Conservation (phyloP, 2,329 filamentous ascomycete species). For the Colletotrichum sp. region DNA sequence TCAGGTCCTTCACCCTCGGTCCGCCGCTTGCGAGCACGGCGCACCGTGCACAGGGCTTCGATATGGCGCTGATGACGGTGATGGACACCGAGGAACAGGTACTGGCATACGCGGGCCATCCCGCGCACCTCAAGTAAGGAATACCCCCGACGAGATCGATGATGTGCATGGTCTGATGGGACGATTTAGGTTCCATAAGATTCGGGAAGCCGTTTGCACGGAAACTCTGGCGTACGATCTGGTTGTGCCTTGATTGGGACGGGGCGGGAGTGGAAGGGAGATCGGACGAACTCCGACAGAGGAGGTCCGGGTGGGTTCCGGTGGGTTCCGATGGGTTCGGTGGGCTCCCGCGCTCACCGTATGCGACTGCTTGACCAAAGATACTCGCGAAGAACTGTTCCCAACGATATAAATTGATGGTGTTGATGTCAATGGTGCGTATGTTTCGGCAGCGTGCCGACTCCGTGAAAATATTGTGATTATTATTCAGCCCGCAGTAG, state of each 20-base stretch:
- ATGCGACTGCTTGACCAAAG: background rate
- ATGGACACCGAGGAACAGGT: constrained; percentile 23
- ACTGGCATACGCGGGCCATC: constrained; percentile 20
- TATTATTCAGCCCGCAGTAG: background rate
- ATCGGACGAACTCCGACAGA: background rate
- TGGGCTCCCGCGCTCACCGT: background rate
- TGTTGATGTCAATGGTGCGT: background rate
- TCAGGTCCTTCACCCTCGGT: background rate
- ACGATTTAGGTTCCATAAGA: constrained; percentile 2
- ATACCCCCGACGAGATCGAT: background rate
- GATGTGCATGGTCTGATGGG: background rate
- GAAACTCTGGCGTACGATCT: constrained; percentile 21
- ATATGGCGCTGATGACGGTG: constrained; percentile 21
- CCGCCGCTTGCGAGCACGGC: constrained; percentile 19
- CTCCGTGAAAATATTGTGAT: background rate
- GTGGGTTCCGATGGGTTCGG: background rate
- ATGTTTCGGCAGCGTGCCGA: background rate
- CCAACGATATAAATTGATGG: background rate
- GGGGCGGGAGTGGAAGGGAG: background rate
- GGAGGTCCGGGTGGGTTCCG: background rate
- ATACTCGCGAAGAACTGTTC: background rate
- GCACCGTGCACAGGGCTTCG: constrained; percentile 19
- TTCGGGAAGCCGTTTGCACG: constrained; percentile 11
- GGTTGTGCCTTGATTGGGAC: background rate
- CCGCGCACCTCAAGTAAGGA: constrained; percentile 16